Percentiles rank a stretch among this genome's conserved stretches.
Conservation (phyloP, 164 flowering plant genomes). For the Houttuynia cordata region DNA sequence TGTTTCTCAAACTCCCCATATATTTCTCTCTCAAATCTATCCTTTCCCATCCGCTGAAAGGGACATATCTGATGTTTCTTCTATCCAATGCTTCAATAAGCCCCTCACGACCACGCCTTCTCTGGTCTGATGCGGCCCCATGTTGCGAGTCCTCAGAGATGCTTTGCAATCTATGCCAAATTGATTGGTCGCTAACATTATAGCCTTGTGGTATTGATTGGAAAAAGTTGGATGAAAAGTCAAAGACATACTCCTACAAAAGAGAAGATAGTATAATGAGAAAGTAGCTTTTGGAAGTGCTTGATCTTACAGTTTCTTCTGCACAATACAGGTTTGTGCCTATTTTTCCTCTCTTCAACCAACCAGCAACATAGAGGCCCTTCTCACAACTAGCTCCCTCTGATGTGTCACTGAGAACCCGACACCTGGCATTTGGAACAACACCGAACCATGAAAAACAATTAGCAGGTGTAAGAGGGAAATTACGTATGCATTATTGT, state of each 20-base stretch:
- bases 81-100: conserved; percentile 47
- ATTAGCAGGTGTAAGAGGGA: no score
- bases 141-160: conserved; percentile 57
- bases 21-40: conserved; percentile 68
- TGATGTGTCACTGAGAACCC: conserved; percentile 40
- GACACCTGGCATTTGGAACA: conserved; percentile 70
- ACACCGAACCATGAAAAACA: conserved; percentile 41
- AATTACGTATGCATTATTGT: neutral
- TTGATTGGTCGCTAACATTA: neutral
- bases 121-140: no score
- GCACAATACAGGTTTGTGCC: conserved; percentile 93
- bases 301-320: conserved; percentile 75
- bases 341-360: conserved; percentile 95
- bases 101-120: conserved; percentile 71
- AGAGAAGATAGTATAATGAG: no score
- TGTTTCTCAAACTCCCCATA: conserved; percentile 50
- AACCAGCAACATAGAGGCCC: conserved; percentile 85
- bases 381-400: conserved; percentile 28
- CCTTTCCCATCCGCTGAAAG: conserved; percentile 76
- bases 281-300: neutral
- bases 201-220: neutral
- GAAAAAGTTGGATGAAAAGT: no score
- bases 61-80: conserved; percentile 35
- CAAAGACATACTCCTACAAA: no score
- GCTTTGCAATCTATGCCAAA: conserved; percentile 51